Evolutionary conservation across 768 basidiomycete species (phyloP).

Genomic region (Hortiboletus campestris): DNA sequence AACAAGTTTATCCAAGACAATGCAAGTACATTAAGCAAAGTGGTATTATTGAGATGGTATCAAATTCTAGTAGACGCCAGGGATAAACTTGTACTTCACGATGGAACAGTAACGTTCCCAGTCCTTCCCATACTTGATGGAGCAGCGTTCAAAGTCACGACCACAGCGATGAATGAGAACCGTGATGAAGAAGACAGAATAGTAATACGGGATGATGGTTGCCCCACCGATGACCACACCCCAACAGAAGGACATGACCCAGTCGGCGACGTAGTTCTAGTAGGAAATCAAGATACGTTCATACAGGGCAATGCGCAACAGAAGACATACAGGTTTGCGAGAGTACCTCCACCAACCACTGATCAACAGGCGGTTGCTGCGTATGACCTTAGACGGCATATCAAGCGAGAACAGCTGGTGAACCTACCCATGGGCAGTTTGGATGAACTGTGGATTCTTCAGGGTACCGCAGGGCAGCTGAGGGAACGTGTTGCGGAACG

Average conservation of each 20-base stretch:
- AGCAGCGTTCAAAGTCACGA: conserved; percentile 95
- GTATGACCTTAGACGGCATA: conserved; percentile 6
- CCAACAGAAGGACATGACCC: conserved; percentile 84
- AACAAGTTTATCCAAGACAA: background rate
- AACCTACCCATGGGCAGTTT: conserved; percentile 86
- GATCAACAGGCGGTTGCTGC: conserved; percentile 83
- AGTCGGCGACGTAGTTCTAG: conserved; percentile 93
- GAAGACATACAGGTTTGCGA: conserved; percentile 78
- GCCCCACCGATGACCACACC: conserved; percentile 73
- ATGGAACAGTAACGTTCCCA: conserved; percentile 88
- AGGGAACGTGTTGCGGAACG: conserved; percentile 90
- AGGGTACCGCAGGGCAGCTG: conserved; percentile 82
- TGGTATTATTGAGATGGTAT: conserved; percentile 15
- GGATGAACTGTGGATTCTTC: conserved; percentile 85
- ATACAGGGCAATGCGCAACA: background rate
- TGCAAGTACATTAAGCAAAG: background rate
- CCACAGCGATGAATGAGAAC: conserved; percentile 90
- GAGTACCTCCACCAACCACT: conserved; percentile 94
- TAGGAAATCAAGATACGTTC: background rate
- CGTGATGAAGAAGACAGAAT: conserved; percentile 92
- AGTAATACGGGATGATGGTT: conserved; percentile 91
- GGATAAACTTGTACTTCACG: conserved; percentile 91
- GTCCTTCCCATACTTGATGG: conserved; percentile 90
- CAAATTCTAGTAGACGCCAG: conserved; percentile 65
- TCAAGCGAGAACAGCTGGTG: background rate